These are phyloP conservation scores for Chlamydomonas sphaeroides DNA, from an alignment of 139 green algal species.

Conservation along the genomic window DNA sequence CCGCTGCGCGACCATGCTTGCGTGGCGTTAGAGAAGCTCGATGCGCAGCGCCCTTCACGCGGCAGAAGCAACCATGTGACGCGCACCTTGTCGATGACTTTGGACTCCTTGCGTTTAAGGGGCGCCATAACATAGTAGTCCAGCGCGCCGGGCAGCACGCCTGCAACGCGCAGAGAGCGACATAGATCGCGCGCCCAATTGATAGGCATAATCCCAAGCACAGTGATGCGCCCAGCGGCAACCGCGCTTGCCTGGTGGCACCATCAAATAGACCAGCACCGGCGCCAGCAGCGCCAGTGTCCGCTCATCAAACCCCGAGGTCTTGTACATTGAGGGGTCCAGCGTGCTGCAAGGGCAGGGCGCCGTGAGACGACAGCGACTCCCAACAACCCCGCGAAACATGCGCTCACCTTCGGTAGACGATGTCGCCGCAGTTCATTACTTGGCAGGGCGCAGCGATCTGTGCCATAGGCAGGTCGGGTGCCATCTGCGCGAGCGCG, in stretches of 20 bases:
- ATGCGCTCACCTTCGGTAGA: slow-evolving; percentile 87
- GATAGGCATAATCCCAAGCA: too few relatives aligned
- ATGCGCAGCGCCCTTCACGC: too few relatives aligned
- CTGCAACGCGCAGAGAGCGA: slow-evolving; percentile 40
- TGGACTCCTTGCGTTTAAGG: slow-evolving; percentile 54
- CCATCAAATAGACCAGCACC: slow-evolving; percentile 70
- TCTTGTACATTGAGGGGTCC: slow-evolving; percentile 86
- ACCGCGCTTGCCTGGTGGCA: slow-evolving; percentile 66
- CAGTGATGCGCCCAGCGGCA: too few relatives aligned
- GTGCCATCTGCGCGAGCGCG: not conserved
- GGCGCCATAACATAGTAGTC: slow-evolving; percentile 85
- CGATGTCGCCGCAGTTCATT: slow-evolving; percentile 90
- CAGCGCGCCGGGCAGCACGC: slow-evolving; percentile 79
- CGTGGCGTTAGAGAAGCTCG: too few relatives aligned
- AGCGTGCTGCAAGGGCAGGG: slow-evolving; percentile 74
- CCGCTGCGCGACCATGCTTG: too few relatives aligned
- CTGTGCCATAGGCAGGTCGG: slow-evolving; percentile 71
- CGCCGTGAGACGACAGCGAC: not conserved
- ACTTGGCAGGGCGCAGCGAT: slow-evolving; percentile 83
- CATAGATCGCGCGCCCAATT: too few relatives aligned
- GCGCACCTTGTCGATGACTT: slow-evolving; percentile 44
- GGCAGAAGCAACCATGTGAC: too few relatives aligned
- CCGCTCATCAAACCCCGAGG: slow-evolving; percentile 70
- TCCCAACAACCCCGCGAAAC: slow-evolving; percentile 21
- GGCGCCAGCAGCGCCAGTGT: slow-evolving; percentile 61